Base-by-base conservation (phyloP, 2,329 filamentous ascomycete genomes). In the Microdochium trichocladiopsis region DNA sequence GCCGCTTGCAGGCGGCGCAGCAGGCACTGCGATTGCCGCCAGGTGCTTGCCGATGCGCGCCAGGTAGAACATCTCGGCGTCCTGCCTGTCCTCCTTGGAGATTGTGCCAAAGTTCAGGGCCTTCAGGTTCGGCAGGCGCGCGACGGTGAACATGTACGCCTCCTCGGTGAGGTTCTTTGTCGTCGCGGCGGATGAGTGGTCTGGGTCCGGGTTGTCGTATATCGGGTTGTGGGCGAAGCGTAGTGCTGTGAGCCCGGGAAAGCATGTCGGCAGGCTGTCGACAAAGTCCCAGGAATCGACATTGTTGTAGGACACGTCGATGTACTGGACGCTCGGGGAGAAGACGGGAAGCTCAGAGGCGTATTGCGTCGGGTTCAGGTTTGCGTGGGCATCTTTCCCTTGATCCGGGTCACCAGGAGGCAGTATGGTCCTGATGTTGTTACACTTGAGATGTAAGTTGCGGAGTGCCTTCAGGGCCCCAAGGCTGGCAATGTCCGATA, bases 61-160 rank as follows among this genome's bases (percentile, higher is more conserved):
- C 11, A 97, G 81, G 66, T 99, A 99, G 67, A 95, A 99, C 62
- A 93, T 86, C 61, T 97, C 94, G 4, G 91, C 91, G 62, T 97
- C 94, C 51, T 83, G 77, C 18, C 93, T 83, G 66, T 97, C 92
- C 43, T 86, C 82, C 1, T 75, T 60, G 0, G 84, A 84, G 59
- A 97, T 84, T 16, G 74, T 72, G 56, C 84, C 84, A 65, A 88
- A 90, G 65, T 94, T 94, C 25, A 96, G 77, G 1, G 74, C 76
- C 51, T 78, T 78, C 10, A 97, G 78, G 1, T 73, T 72, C 1
- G 80, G 78, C 1, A 96, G 74, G 2, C 91, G 87, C 25, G 86
- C 89, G 24, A 95, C 74, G 1, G 89, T 90, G 48, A 96, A 78
- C 88, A 96, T 95, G 71, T 91, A 93, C 1, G 88, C 87, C 62